Evolutionary conservation across 2,329 filamentous ascomycete species (phyloP).

Genomic region (Podosphaera fusca): DNA sequence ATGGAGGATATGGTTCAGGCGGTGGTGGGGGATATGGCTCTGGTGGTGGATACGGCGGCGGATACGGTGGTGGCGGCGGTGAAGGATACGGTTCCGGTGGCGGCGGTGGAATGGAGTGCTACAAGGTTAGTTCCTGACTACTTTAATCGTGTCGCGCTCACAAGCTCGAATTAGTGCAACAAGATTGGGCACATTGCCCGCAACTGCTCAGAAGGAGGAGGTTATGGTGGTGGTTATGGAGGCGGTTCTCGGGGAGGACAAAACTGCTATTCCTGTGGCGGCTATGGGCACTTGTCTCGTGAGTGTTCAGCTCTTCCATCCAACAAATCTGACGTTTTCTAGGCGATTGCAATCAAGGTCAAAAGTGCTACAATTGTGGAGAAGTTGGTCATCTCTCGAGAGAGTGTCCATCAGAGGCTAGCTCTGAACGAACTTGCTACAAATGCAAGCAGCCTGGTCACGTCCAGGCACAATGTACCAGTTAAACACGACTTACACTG

Average conservation of each 20-base stretch:
- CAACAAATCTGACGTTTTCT: conserved; percentile 1
- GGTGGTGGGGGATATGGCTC: conserved; percentile 11
- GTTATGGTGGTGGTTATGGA: conserved; percentile 20
- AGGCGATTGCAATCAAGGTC: conserved; percentile 89
- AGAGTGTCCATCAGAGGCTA: conserved; percentile 84
- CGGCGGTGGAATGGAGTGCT: conserved; percentile 48
- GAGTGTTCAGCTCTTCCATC: conserved; percentile 15
- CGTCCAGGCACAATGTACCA: conserved; percentile 82
- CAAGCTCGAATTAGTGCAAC: conserved; percentile 40
- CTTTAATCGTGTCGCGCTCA: background rate
- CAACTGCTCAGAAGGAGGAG: conserved; percentile 52
- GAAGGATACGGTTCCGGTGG: conserved; percentile 3
- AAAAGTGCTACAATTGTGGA: conserved; percentile 98
- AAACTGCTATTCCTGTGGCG: conserved; percentile 97
- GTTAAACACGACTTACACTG: conserved; percentile 26
- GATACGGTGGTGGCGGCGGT: conserved; percentile 14
- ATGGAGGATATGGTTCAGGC: conserved; percentile 5
- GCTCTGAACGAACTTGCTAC: conserved; percentile 92
- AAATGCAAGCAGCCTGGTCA: conserved; percentile 49
- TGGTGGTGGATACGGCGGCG: conserved; percentile 17
- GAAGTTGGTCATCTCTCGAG: conserved; percentile 62
- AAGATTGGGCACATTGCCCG: conserved; percentile 91
- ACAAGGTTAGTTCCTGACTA: conserved; percentile 31
- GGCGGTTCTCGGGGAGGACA: conserved; percentile 32
- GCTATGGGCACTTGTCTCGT: conserved; percentile 90